Percentiles rank a stretch among this genome's conserved stretches.
Evolutionary conservation across 495 filamentous ascomycete species (phyloP).

Genomic region (Podospora fimiseda): DNA sequence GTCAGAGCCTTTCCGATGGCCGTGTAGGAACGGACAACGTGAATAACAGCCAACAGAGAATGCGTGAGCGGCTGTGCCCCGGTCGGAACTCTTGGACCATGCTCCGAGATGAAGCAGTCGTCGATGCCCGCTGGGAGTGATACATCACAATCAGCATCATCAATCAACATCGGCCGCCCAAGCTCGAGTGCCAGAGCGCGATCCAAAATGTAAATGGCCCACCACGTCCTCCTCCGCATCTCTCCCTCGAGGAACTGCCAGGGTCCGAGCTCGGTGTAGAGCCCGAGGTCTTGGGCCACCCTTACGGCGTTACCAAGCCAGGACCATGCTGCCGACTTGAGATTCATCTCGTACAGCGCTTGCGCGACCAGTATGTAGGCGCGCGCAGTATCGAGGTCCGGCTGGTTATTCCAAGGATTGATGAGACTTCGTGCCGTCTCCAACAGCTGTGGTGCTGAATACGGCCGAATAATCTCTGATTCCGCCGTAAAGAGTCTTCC

Average conservation of each 20-base stretch:
- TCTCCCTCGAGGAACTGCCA: slow-evolving; percentile 78
- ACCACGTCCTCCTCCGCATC: slow-evolving; percentile 87
- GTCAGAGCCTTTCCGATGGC: slow-evolving; percentile 69
- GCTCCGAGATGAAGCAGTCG: slow-evolving; percentile 69
- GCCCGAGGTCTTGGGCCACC: slow-evolving; percentile 80
- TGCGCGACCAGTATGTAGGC: slow-evolving; percentile 67
- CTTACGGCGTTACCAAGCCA: slow-evolving; percentile 84
- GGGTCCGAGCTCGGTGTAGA: slow-evolving; percentile 70
- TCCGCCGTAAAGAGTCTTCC: slow-evolving; percentile 73
- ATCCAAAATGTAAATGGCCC: slow-evolving; percentile 89
- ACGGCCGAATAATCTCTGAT: slow-evolving; percentile 41
- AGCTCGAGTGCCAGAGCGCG: slow-evolving; percentile 74
- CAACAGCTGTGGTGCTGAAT: slow-evolving; percentile 64
- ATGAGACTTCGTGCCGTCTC: slow-evolving; percentile 62
- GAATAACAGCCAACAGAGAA: slow-evolving; percentile 70
- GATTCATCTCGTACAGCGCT: slow-evolving; percentile 79
- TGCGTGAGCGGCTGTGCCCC: slow-evolving; percentile 48
- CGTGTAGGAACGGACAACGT: slow-evolving; percentile 76
- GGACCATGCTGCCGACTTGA: slow-evolving; percentile 81
- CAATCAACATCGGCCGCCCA: slow-evolving; percentile 75
- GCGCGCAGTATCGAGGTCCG: slow-evolving; percentile 72
- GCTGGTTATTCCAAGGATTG: slow-evolving; percentile 79
- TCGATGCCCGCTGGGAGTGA: slow-evolving; percentile 72
- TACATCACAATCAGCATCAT: slow-evolving; percentile 86
- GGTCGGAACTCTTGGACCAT: slow-evolving; percentile 47